Evolutionary conservation across 345 rosid genomes (phyloP), one percentile per base, ranked within the genome.

Genomic region (Bretschneidera sinensis): DNA sequence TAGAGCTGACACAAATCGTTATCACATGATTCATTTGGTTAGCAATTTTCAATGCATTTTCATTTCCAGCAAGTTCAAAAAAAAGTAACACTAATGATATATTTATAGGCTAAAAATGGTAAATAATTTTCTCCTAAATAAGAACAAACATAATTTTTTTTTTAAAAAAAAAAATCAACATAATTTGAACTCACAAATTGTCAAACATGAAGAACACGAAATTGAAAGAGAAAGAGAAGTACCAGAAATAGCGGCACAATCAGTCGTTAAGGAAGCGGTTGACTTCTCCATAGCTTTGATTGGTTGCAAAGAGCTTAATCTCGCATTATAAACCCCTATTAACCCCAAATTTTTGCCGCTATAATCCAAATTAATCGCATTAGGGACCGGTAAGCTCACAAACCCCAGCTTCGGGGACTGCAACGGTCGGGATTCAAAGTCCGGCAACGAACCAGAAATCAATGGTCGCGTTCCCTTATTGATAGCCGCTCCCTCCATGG

Each of bases 271-370:
- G 50, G 82, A 65, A 39, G 77, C 63, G 43, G 74, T 60, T 34
- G 86, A 61, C 15, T 82, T 85, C 25, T 81, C 80, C 64, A 67
- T 64, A 48, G 88, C 83, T 61, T 69, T 60, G 55, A 82, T 68
- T 15, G 76, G 74, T 56, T 43, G 67, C 62, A 56, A 68, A 47
- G 60, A 62, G 55, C 64, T 48, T 62, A 60, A 50, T 54, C 74
- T 72, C 39, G 59, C 43, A 48, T 63, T 24, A 35, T 54, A 43
- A 21, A 49, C 51, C 20, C 24, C 45, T 52, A 39, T 43, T 21
- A 67, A 48, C 20, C 68, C 59, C 45, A 62, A 17, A 54, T 28
- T 18, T 24, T 53, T 67, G 3, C 34, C 1, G 10, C 64, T 55
- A 45, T 49, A 43, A 7, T 48, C 57, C 13, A 33, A 28, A 43